Conservation (phyloP, 2,329 filamentous ascomycete genomes). For the Colletotrichum australisinense region DNA sequence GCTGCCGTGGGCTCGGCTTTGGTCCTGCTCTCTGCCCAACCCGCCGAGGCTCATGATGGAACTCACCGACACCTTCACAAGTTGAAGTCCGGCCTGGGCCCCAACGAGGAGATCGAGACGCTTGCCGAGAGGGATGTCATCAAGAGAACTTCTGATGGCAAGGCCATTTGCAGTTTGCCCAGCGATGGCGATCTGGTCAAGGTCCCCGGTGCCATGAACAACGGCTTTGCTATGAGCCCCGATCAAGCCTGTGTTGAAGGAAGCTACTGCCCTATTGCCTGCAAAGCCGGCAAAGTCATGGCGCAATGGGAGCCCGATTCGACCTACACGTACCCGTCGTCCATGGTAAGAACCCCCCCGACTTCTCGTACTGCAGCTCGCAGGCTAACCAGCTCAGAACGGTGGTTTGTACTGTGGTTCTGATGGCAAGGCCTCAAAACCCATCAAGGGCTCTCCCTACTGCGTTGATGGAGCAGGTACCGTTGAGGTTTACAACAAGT, state of each 20-base stretch:
- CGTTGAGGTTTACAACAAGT: conserved; percentile 75
- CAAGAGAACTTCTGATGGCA: conserved; percentile 44
- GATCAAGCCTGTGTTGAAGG: conserved; percentile 76
- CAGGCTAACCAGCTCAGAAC: conserved; percentile 58
- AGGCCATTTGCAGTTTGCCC: conserved; percentile 71
- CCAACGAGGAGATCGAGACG: conserved; percentile 7
- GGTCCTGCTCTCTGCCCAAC: conserved; percentile 57
- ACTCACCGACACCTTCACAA: conserved; percentile 51
- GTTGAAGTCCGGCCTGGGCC: conserved; percentile 4
- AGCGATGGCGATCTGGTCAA: conserved; percentile 73
- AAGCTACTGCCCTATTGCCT: conserved; percentile 81
- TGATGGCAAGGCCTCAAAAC: conserved; percentile 74
- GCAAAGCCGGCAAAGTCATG: conserved; percentile 80
- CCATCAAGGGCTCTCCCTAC: conserved; percentile 75
- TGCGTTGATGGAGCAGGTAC: conserved; percentile 77
- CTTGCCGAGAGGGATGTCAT: conserved; percentile 35
- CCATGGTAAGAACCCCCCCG: conserved; percentile 65
- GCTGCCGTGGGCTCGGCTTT: conserved; percentile 62
- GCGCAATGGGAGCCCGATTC: conserved; percentile 82
- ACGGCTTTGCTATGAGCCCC: conserved; percentile 84
- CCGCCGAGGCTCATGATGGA: conserved; percentile 50
- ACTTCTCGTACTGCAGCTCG: conserved; percentile 7
- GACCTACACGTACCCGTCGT: conserved; percentile 75
- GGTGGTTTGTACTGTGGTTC: conserved; percentile 80
- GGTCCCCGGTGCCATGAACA: conserved; percentile 73